These are phyloP conservation scores for Clavispora phyllophila DNA, from an alignment of 805 yeast species.

Conservation along the genomic window DNA sequence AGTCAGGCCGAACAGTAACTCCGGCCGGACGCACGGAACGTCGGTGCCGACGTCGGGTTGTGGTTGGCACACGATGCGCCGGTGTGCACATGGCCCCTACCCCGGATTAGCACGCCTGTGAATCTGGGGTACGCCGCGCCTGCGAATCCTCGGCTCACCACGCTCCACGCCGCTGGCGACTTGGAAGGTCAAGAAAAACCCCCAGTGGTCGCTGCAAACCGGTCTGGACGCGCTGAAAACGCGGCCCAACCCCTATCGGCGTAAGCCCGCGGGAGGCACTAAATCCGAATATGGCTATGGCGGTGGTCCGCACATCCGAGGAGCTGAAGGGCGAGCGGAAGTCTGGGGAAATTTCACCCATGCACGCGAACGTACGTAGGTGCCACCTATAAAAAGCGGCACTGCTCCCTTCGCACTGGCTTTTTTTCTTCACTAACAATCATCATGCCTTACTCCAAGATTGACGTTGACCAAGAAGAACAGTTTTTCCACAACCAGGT, in stretches of 20 bases:
- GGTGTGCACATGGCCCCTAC: neutral
- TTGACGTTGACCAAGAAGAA: conserved; percentile 61
- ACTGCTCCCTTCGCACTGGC: neutral
- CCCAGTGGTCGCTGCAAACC: no score
- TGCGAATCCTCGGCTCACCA: no score
- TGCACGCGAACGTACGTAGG: neutral
- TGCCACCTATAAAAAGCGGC: neutral
- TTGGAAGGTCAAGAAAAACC: no score
- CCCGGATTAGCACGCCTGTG: conserved; percentile 1
- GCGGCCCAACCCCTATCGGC: no score
- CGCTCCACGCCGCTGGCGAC: no score
- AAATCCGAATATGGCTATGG: neutral
- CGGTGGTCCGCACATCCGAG: conserved; percentile 11
- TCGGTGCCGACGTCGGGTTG: conserved; percentile 6
- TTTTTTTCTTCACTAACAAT: neutral
- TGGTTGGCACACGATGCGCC: neutral
- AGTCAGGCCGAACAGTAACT: neutral
- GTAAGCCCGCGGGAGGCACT: no score
- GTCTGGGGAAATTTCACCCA: conserved; percentile 8
- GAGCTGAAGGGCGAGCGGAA: conserved; percentile 7
- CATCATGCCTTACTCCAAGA: conserved; percentile 50
- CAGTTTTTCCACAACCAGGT: conserved; percentile 61
- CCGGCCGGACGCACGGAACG: conserved; percentile 4
- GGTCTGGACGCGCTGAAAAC: no score
- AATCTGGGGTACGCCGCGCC: neutral